These are phyloP conservation scores for Neocallimastix lanati DNA, from an alignment of 192 early-diverging fungal genomes.

Conservation along the genomic window DNA sequence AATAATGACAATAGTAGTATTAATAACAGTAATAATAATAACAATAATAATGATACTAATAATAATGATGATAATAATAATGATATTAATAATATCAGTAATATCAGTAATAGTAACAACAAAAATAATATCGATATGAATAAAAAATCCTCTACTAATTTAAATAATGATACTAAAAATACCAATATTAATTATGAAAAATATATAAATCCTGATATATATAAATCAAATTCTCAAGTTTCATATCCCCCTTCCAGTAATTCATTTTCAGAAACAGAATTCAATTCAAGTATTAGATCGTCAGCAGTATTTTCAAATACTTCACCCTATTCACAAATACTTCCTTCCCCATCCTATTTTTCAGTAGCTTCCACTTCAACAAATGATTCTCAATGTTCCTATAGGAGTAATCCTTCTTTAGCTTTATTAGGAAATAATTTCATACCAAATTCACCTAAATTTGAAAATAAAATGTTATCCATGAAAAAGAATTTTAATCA, in stretches of 20 bases:
- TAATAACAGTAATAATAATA: neutral
- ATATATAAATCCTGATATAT: neutral
- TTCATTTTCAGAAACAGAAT: neutral
- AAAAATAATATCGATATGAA: neutral
- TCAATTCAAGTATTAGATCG: neutral
- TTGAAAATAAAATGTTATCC: neutral
- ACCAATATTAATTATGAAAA: neutral
- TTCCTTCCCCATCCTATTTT: neutral
- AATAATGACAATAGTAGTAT: neutral
- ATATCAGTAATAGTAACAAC: neutral
- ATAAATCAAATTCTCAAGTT: neutral
- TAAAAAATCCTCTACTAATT: too few relatives aligned
- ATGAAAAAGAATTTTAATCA: neutral
- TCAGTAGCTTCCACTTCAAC: neutral
- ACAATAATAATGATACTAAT: neutral
- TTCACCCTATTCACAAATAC: neutral
- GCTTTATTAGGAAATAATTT: neutral
- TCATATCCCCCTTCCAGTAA: neutral
- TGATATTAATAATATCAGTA: neutral
- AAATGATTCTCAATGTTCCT: neutral
- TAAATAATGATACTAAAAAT: neutral
- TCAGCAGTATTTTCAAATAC: neutral
- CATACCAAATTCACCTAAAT: neutral
- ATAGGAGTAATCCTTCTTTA: neutral
- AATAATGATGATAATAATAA: neutral